These are phyloP conservation scores for Aureobasidium subglaciale DNA, from an alignment of 2,329 filamentous ascomycete species.

Conservation along the genomic window DNA sequence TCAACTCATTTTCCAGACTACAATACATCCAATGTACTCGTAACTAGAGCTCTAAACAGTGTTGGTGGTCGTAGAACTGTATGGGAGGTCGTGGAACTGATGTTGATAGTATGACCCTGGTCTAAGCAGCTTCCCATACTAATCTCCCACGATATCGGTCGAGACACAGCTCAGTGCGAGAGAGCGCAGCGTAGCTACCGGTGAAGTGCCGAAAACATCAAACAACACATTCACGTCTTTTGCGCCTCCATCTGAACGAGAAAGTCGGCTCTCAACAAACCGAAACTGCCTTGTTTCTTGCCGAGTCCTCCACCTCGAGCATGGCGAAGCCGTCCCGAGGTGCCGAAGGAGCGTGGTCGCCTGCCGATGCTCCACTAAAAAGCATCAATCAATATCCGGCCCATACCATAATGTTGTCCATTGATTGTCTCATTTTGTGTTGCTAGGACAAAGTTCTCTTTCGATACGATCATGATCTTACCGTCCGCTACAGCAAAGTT, in stretches of 20 bases:
- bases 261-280: not conserved
- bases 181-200: too few relatives aligned
- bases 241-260: too few relatives aligned
- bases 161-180: too few relatives aligned
- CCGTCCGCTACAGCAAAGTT: conserved; percentile 2
- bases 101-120: not conserved
- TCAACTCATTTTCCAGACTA: too few relatives aligned
- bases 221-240: too few relatives aligned
- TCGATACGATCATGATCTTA: conserved; percentile 1
- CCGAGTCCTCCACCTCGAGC: not conserved
- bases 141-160: too few relatives aligned
- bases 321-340: not conserved
- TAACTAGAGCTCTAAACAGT: not conserved
- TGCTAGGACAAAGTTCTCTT: not conserved
- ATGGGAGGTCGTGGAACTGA: too few relatives aligned
- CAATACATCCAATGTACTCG: not conserved
- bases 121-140: not conserved
- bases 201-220: too few relatives aligned
- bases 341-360: conserved; percentile 1
- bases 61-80: not conserved
- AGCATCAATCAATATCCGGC: not conserved
- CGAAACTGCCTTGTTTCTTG: not conserved
- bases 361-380: not conserved
- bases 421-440: conserved; percentile 9
- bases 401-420: not conserved